Evolutionary conservation across 2,329 filamentous ascomycete species (phyloP), one percentile per base, ranked within the genome.

Genomic region (Lecanicillium sp.): DNA sequence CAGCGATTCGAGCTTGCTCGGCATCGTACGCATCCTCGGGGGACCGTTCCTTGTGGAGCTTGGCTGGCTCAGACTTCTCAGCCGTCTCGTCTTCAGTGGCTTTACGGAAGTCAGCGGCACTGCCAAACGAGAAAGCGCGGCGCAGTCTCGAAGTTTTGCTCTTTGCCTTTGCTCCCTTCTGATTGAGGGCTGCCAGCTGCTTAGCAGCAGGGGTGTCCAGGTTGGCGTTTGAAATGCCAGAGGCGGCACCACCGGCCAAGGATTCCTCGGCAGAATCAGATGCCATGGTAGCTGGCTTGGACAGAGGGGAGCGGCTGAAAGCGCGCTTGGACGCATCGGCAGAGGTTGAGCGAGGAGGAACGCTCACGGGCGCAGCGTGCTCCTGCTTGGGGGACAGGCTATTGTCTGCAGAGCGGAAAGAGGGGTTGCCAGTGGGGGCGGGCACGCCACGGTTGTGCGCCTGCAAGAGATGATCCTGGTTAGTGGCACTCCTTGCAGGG

Each of bases 111-210:
- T 98, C 92, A 8, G 90, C 87, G 30, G 89, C 87, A 58, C 90
- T 97, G 36, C 92, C 89, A 62, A 98, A 98, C 0, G 92, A 98
- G 54, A 98, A 95, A 0, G 92, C 92, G 50, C 92, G 77, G 40
- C 92, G 79, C 43, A 98, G 69, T 48, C 89, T 75, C 14, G 85
- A 89, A 3, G 84, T 86, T 64, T 96, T 96, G 64, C 81, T 87
- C 57, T 87, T 88, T 47, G 81, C 74, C 56, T 78, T 84, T 19
- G 69, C 69, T 39, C 87, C 86, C 56, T 85, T 90, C 49, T 90
- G 84, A 44, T 82, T 90, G 44, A 97, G 72, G n/a, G 89, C 87
- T 33, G 85, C 80, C 29, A 97, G 74, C 41, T 94, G 87, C 59
- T 87, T 82, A 12, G 85, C 82, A 15, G 90, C 90, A 33, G 85